Conservation (phyloP, 1,284 basidiomycete species). For the Sanguinoderma infundibulare region DNA sequence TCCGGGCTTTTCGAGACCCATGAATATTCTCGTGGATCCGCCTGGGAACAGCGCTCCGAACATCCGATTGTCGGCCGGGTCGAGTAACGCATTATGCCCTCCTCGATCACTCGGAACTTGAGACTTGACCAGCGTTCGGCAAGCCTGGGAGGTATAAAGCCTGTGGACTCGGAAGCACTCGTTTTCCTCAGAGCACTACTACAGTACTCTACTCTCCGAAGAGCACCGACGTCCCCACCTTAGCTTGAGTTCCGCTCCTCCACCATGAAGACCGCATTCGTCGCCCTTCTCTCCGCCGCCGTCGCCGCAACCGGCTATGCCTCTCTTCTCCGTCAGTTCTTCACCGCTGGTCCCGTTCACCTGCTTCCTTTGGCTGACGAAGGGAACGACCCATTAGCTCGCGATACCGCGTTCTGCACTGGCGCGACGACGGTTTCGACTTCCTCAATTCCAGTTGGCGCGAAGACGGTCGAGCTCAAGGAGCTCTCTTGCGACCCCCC, state of each 20-base stretch:
- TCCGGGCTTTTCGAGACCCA: not conserved
- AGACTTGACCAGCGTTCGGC: not conserved
- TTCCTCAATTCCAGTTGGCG: constrained; percentile 11
- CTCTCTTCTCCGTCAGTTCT: constrained; percentile 15
- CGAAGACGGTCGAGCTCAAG: constrained; percentile 20
- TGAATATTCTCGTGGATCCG: not conserved
- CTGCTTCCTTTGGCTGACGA: not conserved
- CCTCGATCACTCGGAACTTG: not conserved
- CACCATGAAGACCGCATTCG: constrained; percentile 17
- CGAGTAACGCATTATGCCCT: not conserved
- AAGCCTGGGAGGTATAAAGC: not conserved
- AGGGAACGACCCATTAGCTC: constrained; percentile 11
- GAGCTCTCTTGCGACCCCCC: constrained; percentile 21
- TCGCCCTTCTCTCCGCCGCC: constrained; percentile 21
- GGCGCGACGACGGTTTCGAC: constrained; percentile 12
- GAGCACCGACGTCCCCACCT: not conserved
- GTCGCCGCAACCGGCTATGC: constrained; percentile 20
- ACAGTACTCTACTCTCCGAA: not conserved
- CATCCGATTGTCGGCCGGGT: not conserved
- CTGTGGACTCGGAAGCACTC: not conserved
- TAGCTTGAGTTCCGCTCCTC: not conserved
- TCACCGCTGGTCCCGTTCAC: not conserved
- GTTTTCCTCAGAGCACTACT: not conserved
- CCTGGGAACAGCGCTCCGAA: not conserved
- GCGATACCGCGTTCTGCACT: constrained; percentile 14